Base-by-base conservation (phyloP, 163 green algal genomes). In the Smithsoniella earleae region DNA sequence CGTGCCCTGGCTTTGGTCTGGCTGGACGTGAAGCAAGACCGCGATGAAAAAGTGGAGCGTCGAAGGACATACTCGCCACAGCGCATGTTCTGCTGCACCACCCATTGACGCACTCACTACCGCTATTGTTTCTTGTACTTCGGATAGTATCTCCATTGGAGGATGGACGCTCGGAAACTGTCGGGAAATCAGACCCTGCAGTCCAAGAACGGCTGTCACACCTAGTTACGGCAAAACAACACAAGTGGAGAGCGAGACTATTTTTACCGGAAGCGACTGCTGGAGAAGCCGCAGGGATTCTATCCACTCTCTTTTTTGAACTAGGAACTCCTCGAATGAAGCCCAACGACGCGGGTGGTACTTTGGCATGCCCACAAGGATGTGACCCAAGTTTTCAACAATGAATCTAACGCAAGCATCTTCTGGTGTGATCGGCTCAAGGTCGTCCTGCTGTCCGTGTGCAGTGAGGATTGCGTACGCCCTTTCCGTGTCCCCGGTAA, bases 11-110 rank as follows among this genome's bases (percentile, higher is more conserved):
- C 25, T 25, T 27, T 64, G 49, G 8, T 25, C 33, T 0, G 49
- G 49, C 49, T 64, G 49, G 6, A 64, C 13, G 1, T 64, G 49
- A 0, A 64, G 49, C 25, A 64, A 27, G 25, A 27, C 33, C 25
- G 49, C 49, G 13, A 64, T 18, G 49, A 64, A 64, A 27, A 64
- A 64, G 49, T 64, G 49, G 8, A 64, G 49, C 49, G 49, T 27
- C 8, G 49, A 64, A 27, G 49, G 49, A 25, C 25, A 36, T 25
- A 64, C 49, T 25, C 49, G 49, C 49, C 49, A 64, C 8, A 64
- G 49, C 49, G 49, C 49, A 25, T 25, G 25, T 13, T 64, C 49
- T 6, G 49, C 25, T 25, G 25, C 49, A 25, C 33, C 49, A 25
- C 49, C 49, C 8, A 18, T 64, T 25, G 49, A 64, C 0, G 49